Percentiles rank a stretch among this genome's conserved stretches.
These are phyloP conservation scores for Nothomitra cinnamomea DNA, from an alignment of 2,329 filamentous ascomycete species.

Conservation along the genomic window DNA sequence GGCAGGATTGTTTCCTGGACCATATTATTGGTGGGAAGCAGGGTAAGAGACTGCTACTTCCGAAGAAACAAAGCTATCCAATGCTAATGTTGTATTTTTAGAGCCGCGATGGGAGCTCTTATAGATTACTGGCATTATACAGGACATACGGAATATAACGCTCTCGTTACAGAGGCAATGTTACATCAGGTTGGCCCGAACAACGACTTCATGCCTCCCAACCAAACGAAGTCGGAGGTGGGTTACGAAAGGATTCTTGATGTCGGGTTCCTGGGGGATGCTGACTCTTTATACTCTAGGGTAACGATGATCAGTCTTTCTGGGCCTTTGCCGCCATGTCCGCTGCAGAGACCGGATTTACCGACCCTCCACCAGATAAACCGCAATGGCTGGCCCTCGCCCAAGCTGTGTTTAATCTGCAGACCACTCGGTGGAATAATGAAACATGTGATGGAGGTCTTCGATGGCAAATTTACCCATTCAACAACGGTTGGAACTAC, in stretches of 20 bases:
- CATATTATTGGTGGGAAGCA: constrained; percentile 15
- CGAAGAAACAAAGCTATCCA: too few relatives aligned
- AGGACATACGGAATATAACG: constrained; percentile 28
- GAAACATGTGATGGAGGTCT: constrained; percentile 53
- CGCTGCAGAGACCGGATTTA: constrained; percentile 61
- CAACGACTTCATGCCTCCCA: constrained; percentile 27
- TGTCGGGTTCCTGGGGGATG: background rate
- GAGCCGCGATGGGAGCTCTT: constrained; percentile 22
- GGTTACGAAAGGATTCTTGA: background rate
- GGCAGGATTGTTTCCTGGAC: constrained; percentile 7
- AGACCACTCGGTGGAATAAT: constrained; percentile 52
- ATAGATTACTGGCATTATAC: constrained; percentile 44
- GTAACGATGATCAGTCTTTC: constrained; percentile 50
- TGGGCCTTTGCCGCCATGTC: constrained; percentile 73
- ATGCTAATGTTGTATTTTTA: too few relatives aligned
- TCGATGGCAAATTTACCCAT: constrained; percentile 72
- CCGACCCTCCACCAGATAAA: constrained; percentile 42
- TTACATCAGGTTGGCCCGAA: constrained; percentile 24
- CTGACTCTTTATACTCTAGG: constrained; percentile 8
- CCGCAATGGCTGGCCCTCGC: constrained; percentile 65
- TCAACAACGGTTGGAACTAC: constrained; percentile 49
- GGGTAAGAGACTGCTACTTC: background rate
- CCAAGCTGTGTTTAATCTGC: constrained; percentile 67
- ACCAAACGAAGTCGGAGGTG: constrained; percentile 27
- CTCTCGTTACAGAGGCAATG: constrained; percentile 25